These are phyloP conservation scores for Epichloe aotearoae DNA, from an alignment of 2,329 filamentous ascomycete species.

Conservation along the genomic window DNA sequence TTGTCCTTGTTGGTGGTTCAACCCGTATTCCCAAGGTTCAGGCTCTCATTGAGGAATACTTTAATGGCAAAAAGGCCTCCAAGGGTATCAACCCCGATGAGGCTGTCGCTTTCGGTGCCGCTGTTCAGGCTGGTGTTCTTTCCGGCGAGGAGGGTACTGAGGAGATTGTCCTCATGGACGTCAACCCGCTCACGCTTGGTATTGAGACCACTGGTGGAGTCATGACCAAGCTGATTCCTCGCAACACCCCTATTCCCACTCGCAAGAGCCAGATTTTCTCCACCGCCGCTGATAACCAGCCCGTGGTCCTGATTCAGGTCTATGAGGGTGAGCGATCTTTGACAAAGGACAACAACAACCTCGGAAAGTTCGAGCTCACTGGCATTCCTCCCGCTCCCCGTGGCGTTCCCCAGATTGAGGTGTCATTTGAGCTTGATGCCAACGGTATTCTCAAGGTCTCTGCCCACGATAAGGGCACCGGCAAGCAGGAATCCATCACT, in stretches of 20 bases:
- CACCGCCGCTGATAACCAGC: constrained; percentile 92
- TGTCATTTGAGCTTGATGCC: constrained; percentile 93
- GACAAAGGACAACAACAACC: constrained; percentile 94
- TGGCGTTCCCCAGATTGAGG: constrained; percentile 95
- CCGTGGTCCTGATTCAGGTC: constrained; percentile 87
- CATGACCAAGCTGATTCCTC: constrained; percentile 93
- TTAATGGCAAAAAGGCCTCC: constrained; percentile 88
- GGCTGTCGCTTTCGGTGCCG: constrained; percentile 94
- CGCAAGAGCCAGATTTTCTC: constrained; percentile 98
- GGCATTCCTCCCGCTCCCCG: constrained; percentile 90
- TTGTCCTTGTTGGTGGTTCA: constrained; percentile 94
- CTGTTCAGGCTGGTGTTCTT: constrained; percentile 91
- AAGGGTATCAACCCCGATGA: constrained; percentile 99
- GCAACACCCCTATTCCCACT: constrained; percentile 88
- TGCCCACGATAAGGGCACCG: constrained; percentile 94
- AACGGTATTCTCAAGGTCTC: constrained; percentile 97
- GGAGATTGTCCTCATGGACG: constrained; percentile 88
- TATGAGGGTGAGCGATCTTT: constrained; percentile 87
- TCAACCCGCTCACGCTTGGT: constrained; percentile 91
- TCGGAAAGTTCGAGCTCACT: constrained; percentile 97
- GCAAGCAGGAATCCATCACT: constrained; percentile 93
- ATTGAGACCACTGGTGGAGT: constrained; percentile 96
- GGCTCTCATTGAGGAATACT: constrained; percentile 88
- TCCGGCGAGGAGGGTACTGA: constrained; percentile 72
- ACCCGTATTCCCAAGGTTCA: constrained; percentile 99